Conservation (phyloP, 1,139 yeast species). For the Dujonia santamariae region DNA sequence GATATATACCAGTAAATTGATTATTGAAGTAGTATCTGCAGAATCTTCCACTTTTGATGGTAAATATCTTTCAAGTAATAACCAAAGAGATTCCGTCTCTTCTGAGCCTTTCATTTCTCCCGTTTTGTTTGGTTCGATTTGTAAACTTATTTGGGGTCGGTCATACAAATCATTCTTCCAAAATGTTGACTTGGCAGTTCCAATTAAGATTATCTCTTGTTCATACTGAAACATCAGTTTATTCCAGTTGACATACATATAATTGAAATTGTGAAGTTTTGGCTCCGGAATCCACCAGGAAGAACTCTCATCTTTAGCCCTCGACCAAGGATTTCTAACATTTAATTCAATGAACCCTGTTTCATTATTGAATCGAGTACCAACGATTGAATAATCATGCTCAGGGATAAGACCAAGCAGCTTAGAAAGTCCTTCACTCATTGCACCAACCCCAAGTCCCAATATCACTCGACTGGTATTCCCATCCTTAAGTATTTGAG, state of each 20-base stretch:
- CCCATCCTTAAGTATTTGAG: conserved; percentile 24
- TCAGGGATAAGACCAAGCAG: conserved; percentile 45
- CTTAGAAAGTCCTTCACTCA: conserved; percentile 34
- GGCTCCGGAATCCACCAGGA: conserved; percentile 13
- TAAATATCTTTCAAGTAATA: conserved; percentile 46
- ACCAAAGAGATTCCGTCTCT: conserved; percentile 40
- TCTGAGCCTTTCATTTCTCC: too few relatives aligned
- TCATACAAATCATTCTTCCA: conserved; percentile 14
- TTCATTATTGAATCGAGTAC: conserved; percentile 20
- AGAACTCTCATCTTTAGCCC: not conserved
- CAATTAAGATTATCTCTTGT: conserved; percentile 32
- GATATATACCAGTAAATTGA: conserved; percentile 29
- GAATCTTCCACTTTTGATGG: conserved; percentile 13
- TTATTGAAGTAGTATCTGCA: conserved; percentile 16
- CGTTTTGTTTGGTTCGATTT: conserved; percentile 22
- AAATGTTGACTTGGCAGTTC: not conserved
- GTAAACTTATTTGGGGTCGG: conserved; percentile 48
- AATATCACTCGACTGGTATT: conserved; percentile 29
- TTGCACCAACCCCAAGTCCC: conserved; percentile 68
- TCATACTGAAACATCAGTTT: conserved; percentile 21
- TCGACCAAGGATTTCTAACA: conserved; percentile 56
- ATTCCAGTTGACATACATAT: conserved; percentile 70
- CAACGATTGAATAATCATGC: conserved; percentile 68
- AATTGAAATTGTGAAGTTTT: conserved; percentile 49
- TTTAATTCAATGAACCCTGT: conserved; percentile 18